phyloP scores from a whole-genome alignment of 345 rosid genomes.

The Camelina sativa region DNA sequence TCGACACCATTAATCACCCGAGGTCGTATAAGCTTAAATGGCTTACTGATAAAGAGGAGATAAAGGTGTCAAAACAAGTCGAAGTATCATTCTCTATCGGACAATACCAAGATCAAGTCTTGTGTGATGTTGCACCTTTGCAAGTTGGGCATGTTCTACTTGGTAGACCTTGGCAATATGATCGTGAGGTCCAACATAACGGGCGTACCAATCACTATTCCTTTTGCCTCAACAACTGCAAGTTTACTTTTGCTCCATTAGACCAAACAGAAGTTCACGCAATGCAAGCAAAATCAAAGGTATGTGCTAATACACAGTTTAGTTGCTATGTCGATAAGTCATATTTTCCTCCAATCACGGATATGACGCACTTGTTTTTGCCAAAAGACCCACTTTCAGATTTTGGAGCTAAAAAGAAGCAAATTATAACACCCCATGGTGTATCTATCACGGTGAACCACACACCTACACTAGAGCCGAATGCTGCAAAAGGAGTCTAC shows the following conservation, averaged over 20 bases:
- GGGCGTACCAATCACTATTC: neutral
- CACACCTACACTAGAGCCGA: neutral
- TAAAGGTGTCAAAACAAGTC: neutral
- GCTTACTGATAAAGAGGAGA: neutral
- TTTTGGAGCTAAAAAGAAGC: neutral
- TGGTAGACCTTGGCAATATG: neutral
- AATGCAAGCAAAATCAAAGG: neutral
- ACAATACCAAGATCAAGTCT: neutral
- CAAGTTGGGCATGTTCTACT: neutral
- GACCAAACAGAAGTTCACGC: neutral
- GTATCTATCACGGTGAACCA: neutral
- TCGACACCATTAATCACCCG: neutral
- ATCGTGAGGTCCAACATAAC: neutral
- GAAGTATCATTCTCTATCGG: neutral
- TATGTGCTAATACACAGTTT: neutral
- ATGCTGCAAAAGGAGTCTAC: neutral
- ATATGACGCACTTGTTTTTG: neutral
- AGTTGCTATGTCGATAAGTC: neutral
- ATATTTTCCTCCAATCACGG: neutral
- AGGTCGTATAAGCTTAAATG: neutral
- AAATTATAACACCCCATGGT: neutral
- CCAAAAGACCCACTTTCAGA: neutral
- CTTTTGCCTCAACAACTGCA: neutral
- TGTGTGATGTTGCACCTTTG: neutral
- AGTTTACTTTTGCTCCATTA: neutral